Evolutionary conservation across 2,329 filamentous ascomycete species (phyloP).

Genomic region (Dactylellina haptotyla): DNA sequence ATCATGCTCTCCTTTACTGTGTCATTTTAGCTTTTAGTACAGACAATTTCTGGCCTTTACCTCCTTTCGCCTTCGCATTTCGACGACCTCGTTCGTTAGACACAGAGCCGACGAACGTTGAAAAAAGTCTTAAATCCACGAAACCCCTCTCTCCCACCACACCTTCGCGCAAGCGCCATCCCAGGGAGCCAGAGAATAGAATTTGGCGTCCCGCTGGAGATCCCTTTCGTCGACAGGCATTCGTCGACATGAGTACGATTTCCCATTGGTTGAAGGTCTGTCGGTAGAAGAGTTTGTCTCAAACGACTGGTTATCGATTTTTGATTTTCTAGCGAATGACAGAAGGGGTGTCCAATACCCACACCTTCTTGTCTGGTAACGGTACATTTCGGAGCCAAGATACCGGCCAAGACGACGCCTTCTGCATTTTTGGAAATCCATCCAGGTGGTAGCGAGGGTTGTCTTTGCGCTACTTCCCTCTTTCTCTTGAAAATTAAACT

Average conservation of each 20-base stretch:
- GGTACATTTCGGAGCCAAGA: slow-evolving; percentile 1
- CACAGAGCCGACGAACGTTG: slow-evolving; percentile 7
- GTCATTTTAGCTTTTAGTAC: too few species aligned
- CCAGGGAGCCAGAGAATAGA: slow-evolving; percentile 12
- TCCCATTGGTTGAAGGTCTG: slow-evolving; percentile 24
- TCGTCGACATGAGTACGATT: slow-evolving; percentile 1
- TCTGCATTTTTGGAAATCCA: slow-evolving; percentile 26
- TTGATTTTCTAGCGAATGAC: slow-evolving; percentile 22
- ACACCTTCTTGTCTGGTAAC: slow-evolving; percentile 3
- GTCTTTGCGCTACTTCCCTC: slow-evolving; percentile 15
- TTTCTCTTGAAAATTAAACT: slow-evolving; percentile 6
- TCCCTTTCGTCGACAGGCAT: slow-evolving; percentile 34
- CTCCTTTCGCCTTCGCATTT: too few species aligned
- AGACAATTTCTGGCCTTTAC: too few species aligned
- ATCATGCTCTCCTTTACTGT: not conserved
- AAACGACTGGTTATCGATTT: slow-evolving; percentile 49
- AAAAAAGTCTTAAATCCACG: slow-evolving; percentile 25
- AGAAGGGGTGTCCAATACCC: slow-evolving; percentile 35
- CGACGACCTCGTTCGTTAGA: too few species aligned
- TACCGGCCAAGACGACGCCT: slow-evolving; percentile 31
- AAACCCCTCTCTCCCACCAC: too few species aligned
- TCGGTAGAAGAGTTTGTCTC: slow-evolving; percentile 27
- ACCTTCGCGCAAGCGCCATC: slow-evolving; percentile 41
- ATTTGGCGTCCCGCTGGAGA: slow-evolving; percentile 28
- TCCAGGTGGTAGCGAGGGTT: slow-evolving; percentile 36